Evolutionary conservation across 108 stramenopile genomes (phyloP).

Genomic region (Pseudonitzschia pungens): DNA sequence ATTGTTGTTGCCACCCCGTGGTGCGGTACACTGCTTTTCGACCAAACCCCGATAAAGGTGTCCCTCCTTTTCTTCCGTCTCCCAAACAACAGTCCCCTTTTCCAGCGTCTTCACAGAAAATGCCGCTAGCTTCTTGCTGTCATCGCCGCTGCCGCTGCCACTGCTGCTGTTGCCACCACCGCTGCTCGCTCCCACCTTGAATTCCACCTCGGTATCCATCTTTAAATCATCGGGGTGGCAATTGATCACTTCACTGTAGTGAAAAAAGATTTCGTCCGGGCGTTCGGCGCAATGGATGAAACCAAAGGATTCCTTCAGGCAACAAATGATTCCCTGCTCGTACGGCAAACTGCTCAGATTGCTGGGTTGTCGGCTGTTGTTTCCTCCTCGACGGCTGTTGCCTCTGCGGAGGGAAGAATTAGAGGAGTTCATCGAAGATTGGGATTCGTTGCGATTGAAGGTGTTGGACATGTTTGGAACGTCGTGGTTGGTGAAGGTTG

Average conservation of each 20-base stretch:
- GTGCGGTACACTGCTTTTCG: conserved; percentile 33
- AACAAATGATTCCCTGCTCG: conserved; percentile 67
- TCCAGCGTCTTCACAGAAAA: conserved; percentile 37
- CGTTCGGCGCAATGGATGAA: conserved; percentile 83
- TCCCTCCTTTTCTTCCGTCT: conserved; percentile 59
- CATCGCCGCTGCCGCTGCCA: conserved; percentile 19
- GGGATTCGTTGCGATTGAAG: background rate
- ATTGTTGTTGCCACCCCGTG: conserved; percentile 14
- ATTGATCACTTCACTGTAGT: conserved; percentile 46
- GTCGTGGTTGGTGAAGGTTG: background rate
- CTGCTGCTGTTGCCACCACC: background rate
- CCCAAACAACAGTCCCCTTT: conserved; percentile 67
- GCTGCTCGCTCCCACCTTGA: conserved; percentile 35
- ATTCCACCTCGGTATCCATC: conserved; percentile 70
- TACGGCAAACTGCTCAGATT: conserved; percentile 35
- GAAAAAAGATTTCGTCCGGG: conserved; percentile 76
- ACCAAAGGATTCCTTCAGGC: conserved; percentile 67
- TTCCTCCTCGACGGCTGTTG: background rate
- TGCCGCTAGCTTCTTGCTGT: conserved; percentile 44
- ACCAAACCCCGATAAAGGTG: conserved; percentile 49
- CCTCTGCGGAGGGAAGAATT: background rate
- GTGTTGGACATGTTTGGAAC: background rate
- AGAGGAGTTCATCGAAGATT: background rate
- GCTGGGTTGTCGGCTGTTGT: conserved; percentile 9
- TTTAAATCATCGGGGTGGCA: conserved; percentile 53